Conservation (phyloP, 257 asterid species). For the Mentha longifolia region DNA sequence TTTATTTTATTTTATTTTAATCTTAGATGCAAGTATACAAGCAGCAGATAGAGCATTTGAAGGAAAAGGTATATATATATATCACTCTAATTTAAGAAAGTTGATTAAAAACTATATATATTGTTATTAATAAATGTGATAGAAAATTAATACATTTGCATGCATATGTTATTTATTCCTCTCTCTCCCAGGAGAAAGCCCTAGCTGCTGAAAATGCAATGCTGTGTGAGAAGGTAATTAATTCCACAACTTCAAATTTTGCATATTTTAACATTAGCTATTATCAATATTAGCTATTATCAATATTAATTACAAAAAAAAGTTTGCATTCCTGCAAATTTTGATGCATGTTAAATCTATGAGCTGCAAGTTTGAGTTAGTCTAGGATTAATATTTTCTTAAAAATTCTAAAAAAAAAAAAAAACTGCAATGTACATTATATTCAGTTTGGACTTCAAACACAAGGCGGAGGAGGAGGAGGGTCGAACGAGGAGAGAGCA, state of each 20-base stretch:
- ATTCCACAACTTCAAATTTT: not conserved
- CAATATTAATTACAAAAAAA: too few species aligned
- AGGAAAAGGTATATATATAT: constrained; percentile 62
- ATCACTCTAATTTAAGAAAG: not conserved
- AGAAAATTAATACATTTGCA: constrained; percentile 7
- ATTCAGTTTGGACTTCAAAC: constrained; percentile 49
- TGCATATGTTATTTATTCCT: not conserved
- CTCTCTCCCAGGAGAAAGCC: constrained; percentile 58
- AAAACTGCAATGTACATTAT: not conserved
- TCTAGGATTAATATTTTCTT: not conserved
- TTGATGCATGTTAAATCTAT: too few species aligned
- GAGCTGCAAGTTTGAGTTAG: not conserved
- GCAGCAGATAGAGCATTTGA: constrained; percentile 72
- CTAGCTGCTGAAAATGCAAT: constrained; percentile 77
- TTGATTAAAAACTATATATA: not conserved
- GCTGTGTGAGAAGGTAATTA: constrained; percentile 74
- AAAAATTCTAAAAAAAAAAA: not conserved
- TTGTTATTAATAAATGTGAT: not conserved
- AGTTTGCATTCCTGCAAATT: not conserved
- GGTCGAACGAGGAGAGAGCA: constrained; percentile 45
- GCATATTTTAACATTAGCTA: not conserved
- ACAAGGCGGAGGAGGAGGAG: constrained; percentile 21
- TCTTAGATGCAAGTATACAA: constrained; percentile 74
- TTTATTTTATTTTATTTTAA: not conserved
- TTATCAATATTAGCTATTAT: too few species aligned